phyloP scores from a whole-genome alignment of 2,329 filamentous ascomycete species.

The Epichloe festucae region DNA sequence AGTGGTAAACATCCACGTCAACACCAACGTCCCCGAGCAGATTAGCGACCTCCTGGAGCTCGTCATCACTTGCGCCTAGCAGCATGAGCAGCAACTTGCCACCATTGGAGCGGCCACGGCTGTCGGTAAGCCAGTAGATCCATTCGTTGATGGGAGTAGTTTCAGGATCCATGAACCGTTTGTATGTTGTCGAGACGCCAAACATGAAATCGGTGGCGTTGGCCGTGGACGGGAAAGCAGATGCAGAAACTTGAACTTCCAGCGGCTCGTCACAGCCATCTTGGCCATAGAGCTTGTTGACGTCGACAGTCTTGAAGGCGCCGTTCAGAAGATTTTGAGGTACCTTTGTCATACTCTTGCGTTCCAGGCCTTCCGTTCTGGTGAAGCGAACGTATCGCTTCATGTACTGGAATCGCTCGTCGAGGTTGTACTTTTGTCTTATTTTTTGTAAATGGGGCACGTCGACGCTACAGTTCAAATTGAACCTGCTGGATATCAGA shows the following conservation, averaged over 20 bases:
- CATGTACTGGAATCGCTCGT: conserved; percentile 40
- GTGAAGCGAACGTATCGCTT: conserved; percentile 41
- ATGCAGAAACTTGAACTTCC: conserved; percentile 36
- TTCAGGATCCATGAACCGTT: conserved; percentile 36
- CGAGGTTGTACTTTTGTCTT: conserved; percentile 33
- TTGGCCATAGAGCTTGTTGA: conserved; percentile 26
- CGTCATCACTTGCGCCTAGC: conserved; percentile 36
- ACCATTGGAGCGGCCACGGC: conserved; percentile 41
- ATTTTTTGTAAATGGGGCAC: conserved; percentile 30
- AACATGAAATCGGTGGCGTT: conserved; percentile 46
- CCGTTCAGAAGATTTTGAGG: conserved; percentile 34
- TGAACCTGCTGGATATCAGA: conserved; percentile 13
- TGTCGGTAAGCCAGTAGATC: conserved; percentile 47
- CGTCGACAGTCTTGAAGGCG: conserved; percentile 34
- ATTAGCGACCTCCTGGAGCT: conserved; percentile 36
- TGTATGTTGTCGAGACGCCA: conserved; percentile 45
- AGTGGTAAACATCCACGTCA: conserved; percentile 43
- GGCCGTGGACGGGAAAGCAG: conserved; percentile 34
- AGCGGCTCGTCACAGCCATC: conserved; percentile 36
- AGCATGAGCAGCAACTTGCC: conserved; percentile 42
- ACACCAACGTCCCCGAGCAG: conserved; percentile 36
- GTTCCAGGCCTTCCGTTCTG: conserved; percentile 31
- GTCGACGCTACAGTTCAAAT: conserved; percentile 39
- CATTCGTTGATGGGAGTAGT: conserved; percentile 44
- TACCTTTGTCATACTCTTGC: conserved; percentile 39